Base-by-base conservation (phyloP, 139 green algal genomes). In the Desmodesmus armatus region DNA sequence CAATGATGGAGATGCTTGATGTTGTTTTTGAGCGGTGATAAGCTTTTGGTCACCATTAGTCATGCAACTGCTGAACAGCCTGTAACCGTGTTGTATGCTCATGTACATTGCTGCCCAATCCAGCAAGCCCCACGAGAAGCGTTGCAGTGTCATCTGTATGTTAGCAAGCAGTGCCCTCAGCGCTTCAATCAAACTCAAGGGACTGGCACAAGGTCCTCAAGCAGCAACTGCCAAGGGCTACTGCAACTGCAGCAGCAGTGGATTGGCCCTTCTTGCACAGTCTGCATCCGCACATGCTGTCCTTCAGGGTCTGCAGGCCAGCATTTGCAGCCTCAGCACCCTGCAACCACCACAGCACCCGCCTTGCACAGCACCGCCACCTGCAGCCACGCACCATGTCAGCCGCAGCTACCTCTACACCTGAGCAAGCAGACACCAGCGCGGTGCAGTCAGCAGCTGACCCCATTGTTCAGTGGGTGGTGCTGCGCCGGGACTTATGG, bases 401-500 rank as follows among this genome's bases (percentile, higher is more conserved):
- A 51, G 35, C 67, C 40, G 73, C 73, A 80, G n/a, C 49, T 51
- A 39, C 47, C 7, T 53, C 55, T 29, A 35, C 31, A 21, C 76
- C 60, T 29, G 49, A 67, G 49, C 74, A 62, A 41, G 37, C 15
- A 76, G 19, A 69, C 21, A 63, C 51, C 44, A 37, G 25, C 9
- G 23, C 7, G 27, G 44, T 3, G 11, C 67, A 55, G n/a, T n/a
- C n/a, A 37, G 65, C 58, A 41, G 51, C 43, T 23, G 80, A 86
- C 51, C 69, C 69, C n/a, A 80, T 98, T 0, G 82, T 98, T 25
- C 97, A 99, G 81, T 99, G 98, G 73, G 88, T 99, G 2, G 92
- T 99, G n/a, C 63, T 99, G 27, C 87, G 97, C 1, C 87, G 89
- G n/a, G 97, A 99, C 84, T 86, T 99, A 2, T 97, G 94, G 91